Evolutionary conservation across 371 early-diverging fungal genomes (phyloP).

Genomic region (Mycotypha africana): DNA sequence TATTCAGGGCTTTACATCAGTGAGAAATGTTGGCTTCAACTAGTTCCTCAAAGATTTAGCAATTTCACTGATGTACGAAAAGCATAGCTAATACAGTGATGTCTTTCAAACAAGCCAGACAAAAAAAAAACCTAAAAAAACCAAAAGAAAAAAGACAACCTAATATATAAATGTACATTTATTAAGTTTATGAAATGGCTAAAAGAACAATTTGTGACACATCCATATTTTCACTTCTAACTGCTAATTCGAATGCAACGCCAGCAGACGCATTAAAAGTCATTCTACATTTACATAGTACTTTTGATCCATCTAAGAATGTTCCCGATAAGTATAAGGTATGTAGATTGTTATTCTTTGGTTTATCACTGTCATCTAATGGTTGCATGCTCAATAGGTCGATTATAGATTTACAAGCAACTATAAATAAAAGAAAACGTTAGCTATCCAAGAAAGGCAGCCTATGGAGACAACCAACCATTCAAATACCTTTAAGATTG

Average conservation of each 20-base stretch:
- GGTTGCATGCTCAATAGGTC: constrained; percentile 86
- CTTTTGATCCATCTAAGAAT: constrained; percentile 74
- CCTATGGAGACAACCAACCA: too few species aligned
- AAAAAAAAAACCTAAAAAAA: too few species aligned
- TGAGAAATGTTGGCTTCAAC: too few species aligned
- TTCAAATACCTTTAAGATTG: constrained; percentile 35
- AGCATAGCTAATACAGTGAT: too few species aligned
- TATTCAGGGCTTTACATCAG: too few species aligned
- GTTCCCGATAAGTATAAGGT: constrained; percentile 81
- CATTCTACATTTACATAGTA: constrained; percentile 83
- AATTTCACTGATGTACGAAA: too few species aligned
- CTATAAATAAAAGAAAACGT: constrained; percentile 7
- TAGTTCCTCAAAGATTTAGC: too few species aligned
- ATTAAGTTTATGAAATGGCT: constrained; percentile 66
- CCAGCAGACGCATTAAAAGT: constrained; percentile 77
- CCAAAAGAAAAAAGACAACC: too few species aligned
- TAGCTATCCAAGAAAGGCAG: too few species aligned
- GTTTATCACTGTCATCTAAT: constrained; percentile 63
- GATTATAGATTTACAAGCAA: constrained; percentile 60
- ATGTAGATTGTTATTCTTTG: constrained; percentile 80
- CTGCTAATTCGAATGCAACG: constrained; percentile 88
- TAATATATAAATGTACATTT: too few species aligned
- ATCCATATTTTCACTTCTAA: constrained; percentile 65
- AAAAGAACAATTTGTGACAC: constrained; percentile 72
- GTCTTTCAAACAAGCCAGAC: too few species aligned